Percentiles rank a stretch among this genome's conserved stretches.
These are phyloP conservation scores for Somion occarium DNA, from an alignment of 1,284 basidiomycete genomes.

Conservation along the genomic window DNA sequence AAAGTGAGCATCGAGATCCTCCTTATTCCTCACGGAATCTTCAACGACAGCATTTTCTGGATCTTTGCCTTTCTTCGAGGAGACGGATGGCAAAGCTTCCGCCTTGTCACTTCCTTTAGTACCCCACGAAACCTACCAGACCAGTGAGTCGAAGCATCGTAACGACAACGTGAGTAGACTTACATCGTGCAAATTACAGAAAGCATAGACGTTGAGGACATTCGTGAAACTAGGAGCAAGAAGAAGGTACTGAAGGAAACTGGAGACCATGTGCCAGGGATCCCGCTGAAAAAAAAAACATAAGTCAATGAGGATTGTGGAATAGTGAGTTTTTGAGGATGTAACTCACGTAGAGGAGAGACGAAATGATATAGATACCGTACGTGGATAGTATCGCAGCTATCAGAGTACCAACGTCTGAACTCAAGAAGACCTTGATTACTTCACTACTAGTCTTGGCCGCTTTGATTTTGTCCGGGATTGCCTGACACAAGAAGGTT, in stretches of 20 bases:
- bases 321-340: too few relatives aligned
- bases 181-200: constrained; percentile 92
- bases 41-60: constrained; percentile 78
- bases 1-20: constrained; percentile 91
- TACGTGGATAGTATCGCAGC: constrained; percentile 89
- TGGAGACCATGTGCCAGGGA: constrained; percentile 98
- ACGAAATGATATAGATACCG: constrained; percentile 81
- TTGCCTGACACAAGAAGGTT: constrained; percentile 36
- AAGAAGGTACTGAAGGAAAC: constrained; percentile 89
- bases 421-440: constrained; percentile 58
- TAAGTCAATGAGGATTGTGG: too few relatives aligned
- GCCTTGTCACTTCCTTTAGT: constrained; percentile 96
- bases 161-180: constrained; percentile 17
- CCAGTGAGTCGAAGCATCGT: constrained; percentile 8
- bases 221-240: constrained; percentile 92
- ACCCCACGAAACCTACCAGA: constrained; percentile 77
- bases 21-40: constrained; percentile 74
- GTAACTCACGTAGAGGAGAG: constrained; percentile 80
- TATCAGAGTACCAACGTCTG: constrained; percentile 79
- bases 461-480: constrained; percentile 45
- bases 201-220: constrained; percentile 93
- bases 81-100: constrained; percentile 89
- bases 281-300: constrained; percentile 57
- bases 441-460: constrained; percentile 42
- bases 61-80: constrained; percentile 76